Conservation (phyloP, 305 asterid genomes). For the Plantago rigida region DNA sequence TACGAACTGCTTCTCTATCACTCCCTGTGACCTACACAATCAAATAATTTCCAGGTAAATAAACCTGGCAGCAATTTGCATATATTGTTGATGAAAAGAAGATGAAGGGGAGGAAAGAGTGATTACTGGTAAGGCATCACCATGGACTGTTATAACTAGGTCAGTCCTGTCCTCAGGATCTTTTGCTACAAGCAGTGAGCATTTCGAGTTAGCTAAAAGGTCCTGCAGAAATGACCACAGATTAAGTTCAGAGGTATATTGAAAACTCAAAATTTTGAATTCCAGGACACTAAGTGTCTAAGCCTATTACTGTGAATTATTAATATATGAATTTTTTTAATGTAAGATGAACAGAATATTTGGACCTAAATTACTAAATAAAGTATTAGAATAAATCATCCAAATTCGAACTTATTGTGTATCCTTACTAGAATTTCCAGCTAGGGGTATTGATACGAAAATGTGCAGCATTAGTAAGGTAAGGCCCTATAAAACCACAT, state of each 20-base stretch:
- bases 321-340: too few species aligned
- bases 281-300: neutral
- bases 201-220: slow-evolving; percentile 67
- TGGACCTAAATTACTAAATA: too few species aligned
- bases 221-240: slow-evolving; percentile 49
- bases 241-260: slow-evolving; percentile 7
- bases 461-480: too few species aligned
- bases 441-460: too few species aligned
- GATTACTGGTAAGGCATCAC: slow-evolving; percentile 79
- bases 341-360: too few species aligned
- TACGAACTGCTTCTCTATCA: slow-evolving; percentile 52
- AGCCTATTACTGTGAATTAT: too few species aligned
- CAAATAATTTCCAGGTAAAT: slow-evolving; percentile 17
- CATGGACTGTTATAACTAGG: slow-evolving; percentile 64
- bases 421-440: too few species aligned
- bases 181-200: slow-evolving; percentile 93
- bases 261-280: slow-evolving; percentile 17
- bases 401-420: too few species aligned
- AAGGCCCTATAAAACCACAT: too few species aligned
- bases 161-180: slow-evolving; percentile 90
- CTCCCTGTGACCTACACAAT: slow-evolving; percentile 40
- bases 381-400: too few species aligned
- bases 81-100: slow-evolving; percentile 1
- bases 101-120: slow-evolving; percentile 5
- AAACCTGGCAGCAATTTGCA: neutral